These are phyloP conservation scores for Gossypium raimondii DNA, from an alignment of 345 rosid genomes.

Conservation along the genomic window DNA sequence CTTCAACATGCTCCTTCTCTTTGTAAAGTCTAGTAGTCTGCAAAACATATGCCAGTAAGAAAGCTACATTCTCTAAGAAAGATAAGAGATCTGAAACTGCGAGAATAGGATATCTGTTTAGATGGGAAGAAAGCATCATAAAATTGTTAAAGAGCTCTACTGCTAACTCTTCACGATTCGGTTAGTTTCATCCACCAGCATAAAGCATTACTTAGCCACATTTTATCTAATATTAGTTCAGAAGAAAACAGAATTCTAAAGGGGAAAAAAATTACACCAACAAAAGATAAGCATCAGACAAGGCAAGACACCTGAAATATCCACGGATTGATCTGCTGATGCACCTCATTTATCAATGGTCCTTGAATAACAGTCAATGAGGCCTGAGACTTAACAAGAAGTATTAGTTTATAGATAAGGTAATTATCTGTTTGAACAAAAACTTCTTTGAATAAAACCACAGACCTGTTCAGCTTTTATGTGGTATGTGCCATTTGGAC, in stretches of 20 bases:
- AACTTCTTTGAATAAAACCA: conserved; percentile 13
- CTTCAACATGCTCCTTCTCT: conserved; percentile 88
- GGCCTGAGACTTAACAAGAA: conserved; percentile 43
- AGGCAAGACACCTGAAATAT: conserved; percentile 65
- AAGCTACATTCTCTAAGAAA: background rate
- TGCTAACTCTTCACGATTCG: background rate
- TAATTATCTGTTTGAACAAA: conserved; percentile 15
- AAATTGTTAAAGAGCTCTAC: background rate
- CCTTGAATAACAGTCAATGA: conserved; percentile 67
- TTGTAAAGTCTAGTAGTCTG: conserved; percentile 82
- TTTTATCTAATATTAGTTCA: conserved; percentile 1
- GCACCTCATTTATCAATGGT: conserved; percentile 76
- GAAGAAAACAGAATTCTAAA: conserved; percentile 13
- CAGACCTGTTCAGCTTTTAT: conserved; percentile 67
- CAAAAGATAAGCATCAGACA: conserved; percentile 12
- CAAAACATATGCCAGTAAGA: conserved; percentile 16
- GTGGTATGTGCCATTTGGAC: conserved; percentile 75
- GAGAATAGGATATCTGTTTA: background rate
- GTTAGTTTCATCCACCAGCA: conserved; percentile 6
- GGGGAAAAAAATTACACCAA: background rate
- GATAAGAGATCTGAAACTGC: background rate
- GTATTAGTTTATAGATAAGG: background rate
- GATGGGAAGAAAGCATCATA: conserved; percentile 1
- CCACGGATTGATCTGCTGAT: conserved; percentile 75
- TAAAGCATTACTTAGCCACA: background rate